Evolutionary conservation across 192 early-diverging fungal genomes (phyloP).

Genomic region (Mortierella claussenii): DNA sequence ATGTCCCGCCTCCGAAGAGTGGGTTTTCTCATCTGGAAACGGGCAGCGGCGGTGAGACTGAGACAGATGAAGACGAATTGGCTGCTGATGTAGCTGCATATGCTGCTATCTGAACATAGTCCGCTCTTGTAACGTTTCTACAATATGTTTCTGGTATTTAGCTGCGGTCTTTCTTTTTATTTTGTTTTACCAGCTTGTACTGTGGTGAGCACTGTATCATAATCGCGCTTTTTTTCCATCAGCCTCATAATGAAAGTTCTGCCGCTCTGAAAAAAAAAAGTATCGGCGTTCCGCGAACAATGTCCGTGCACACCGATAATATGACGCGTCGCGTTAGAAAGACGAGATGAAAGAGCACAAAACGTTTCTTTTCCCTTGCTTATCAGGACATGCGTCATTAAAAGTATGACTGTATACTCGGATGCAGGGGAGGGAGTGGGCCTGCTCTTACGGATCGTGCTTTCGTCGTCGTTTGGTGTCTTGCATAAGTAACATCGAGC

Average conservation of each 20-base stretch:
- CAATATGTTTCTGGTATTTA: constrained; percentile 1
- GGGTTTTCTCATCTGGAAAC: constrained; percentile 8
- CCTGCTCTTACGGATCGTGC: constrained; percentile 8
- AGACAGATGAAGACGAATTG: constrained; percentile 20
- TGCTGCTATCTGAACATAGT: not conserved
- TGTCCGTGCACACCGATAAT: no score
- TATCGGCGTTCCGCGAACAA: no score
- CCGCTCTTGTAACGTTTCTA: not conserved
- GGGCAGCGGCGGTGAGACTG: constrained; percentile 24
- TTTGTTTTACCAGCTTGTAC: constrained; percentile 3
- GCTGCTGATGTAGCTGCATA: not conserved
- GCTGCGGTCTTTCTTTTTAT: not conserved
- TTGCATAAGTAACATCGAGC: constrained; percentile 8
- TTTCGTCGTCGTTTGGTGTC: constrained; percentile 24
- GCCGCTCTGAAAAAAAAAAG: no score
- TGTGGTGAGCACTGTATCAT: no score
- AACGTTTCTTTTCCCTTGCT: no score
- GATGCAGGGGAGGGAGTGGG: no score
- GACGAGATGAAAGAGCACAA: no score
- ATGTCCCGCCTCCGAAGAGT: not conserved
- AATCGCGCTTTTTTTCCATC: no score
- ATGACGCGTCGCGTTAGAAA: no score
- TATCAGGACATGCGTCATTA: no score
- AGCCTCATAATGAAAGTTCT: no score
- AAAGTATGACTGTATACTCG: no score